Evolutionary conservation across 2,329 filamentous ascomycete genomes (phyloP).

Genomic region (Nothophaeocryptopus gaeumannii): DNA sequence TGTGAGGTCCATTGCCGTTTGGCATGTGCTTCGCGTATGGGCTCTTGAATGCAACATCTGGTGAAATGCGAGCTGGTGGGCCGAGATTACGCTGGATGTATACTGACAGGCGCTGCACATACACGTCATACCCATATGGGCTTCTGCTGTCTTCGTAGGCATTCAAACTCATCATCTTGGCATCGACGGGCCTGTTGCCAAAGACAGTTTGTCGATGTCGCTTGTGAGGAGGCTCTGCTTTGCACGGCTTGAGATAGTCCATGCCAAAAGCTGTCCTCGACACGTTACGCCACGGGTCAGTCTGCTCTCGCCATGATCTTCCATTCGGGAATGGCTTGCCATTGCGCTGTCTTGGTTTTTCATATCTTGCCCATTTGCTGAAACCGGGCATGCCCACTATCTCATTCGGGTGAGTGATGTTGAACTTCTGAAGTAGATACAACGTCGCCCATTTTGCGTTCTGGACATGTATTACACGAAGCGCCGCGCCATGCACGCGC

Average conservation of each 20-base stretch:
- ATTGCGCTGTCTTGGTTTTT: constrained; percentile 47
- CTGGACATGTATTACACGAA: constrained; percentile 49
- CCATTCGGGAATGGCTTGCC: constrained; percentile 53
- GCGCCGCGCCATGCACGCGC: constrained; percentile 35
- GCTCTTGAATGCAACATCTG: constrained; percentile 41
- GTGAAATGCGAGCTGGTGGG: constrained; percentile 34
- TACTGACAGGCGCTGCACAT: constrained; percentile 49
- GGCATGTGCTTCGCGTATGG: constrained; percentile 37
- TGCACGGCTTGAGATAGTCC: constrained; percentile 52
- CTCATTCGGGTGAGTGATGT: constrained; percentile 48
- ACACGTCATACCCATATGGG: constrained; percentile 50
- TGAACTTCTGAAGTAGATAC: constrained; percentile 52
- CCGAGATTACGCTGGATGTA: constrained; percentile 51
- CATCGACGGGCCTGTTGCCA: constrained; percentile 21
- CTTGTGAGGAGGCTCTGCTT: constrained; percentile 20
- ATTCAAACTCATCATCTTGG: constrained; percentile 53
- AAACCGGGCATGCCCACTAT: constrained; percentile 49
- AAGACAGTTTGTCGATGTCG: constrained; percentile 8
- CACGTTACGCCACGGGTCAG: constrained; percentile 52
- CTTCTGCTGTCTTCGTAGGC: constrained; percentile 46
- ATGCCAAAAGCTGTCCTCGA: constrained; percentile 50
- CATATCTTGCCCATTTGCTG: constrained; percentile 49
- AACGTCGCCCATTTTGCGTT: constrained; percentile 52
- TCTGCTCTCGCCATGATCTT: constrained; percentile 50
- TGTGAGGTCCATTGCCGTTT: background rate